Conservation (phyloP, 768 basidiomycete genomes). For the Boletus pseudo-olivaceus region DNA sequence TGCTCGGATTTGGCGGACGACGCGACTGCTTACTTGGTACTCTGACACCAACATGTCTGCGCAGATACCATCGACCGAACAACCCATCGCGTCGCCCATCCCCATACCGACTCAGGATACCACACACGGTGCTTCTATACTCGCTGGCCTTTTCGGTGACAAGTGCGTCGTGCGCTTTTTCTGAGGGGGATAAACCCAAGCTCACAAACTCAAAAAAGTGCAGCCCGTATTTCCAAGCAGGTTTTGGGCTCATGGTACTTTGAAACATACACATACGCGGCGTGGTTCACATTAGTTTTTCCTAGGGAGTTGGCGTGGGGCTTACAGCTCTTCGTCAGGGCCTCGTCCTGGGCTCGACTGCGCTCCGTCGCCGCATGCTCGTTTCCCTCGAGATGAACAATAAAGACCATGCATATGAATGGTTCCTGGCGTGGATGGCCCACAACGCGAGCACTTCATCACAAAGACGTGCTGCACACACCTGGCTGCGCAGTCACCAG, state of each 20-base stretch:
- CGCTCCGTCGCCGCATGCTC: conserved; percentile 85
- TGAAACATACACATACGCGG: not conserved
- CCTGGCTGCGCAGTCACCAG: conserved; percentile 80
- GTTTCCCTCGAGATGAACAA: conserved; percentile 96
- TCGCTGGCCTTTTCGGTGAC: conserved; percentile 48
- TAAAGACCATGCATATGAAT: conserved; percentile 91
- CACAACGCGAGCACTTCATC: conserved; percentile 46
- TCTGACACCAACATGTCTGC: conserved; percentile 8
- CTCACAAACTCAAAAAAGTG: conserved; percentile 36
- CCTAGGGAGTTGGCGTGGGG: conserved; percentile 86
- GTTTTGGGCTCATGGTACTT: conserved; percentile 92
- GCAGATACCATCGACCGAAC: not conserved
- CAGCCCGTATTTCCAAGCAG: conserved; percentile 97
- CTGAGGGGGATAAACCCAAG: not conserved
- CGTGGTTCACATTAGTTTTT: not conserved
- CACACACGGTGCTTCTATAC: conserved; percentile 26
- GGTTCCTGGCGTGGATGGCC: conserved; percentile 98
- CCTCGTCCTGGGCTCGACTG: conserved; percentile 60
- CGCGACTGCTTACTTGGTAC: conserved; percentile 6
- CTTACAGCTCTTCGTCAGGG: conserved; percentile 73
- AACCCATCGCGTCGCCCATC: not conserved
- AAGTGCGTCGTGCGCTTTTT: conserved; percentile 52
- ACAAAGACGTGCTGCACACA: conserved; percentile 19
- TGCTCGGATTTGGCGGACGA: not conserved
- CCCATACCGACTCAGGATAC: conserved; percentile 8